Base-by-base conservation (phyloP, 768 basidiomycete genomes). In the Mycena sanguinolenta region DNA sequence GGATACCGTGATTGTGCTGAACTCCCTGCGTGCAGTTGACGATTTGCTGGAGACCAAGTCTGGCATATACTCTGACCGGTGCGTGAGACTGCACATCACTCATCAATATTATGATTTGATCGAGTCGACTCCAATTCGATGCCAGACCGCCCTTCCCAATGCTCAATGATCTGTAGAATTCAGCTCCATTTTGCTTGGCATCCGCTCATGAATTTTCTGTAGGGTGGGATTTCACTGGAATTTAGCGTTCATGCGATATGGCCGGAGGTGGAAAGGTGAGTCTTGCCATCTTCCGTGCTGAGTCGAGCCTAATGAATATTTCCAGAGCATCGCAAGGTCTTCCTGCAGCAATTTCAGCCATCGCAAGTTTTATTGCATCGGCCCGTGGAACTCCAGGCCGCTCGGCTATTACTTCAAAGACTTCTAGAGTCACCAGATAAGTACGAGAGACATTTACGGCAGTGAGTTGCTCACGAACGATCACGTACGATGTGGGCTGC, bases 391-490 rank as follows among this genome's bases (percentile, higher is more conserved):
- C 27, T 52, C 25, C 14, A 52, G 25, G 50, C 50, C 14, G 27
- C n/a, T n/a, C n/a, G n/a, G n/a, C n/a, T n/a, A n/a, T n/a, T n/a
- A n/a, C n/a, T n/a, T n/a, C n/a, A n/a, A n/a, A n/a, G n/a, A n/a
- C n/a, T n/a, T n/a, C n/a, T n/a, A n/a, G n/a, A n/a, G n/a, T n/a
- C n/a, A n/a, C n/a, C n/a, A n/a, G n/a, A n/a, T n/a, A n/a, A n/a
- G n/a, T n/a, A n/a, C n/a, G n/a, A n/a, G n/a, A n/a, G 46, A 17
- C 72, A 73, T 57, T 36, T 74, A 7, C 54, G 73, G 30, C 65
- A 71, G 69, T 73, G 28, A 58, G 65, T 70, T 60, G 23, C 25
- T 36, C n/a, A n/a, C n/a, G n/a, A n/a, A n/a, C n/a, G n/a, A n/a
- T 25, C 34, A 38, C 3, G 21, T 9, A n/a, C n/a, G n/a, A n/a